Conservation (phyloP, 1,284 basidiomycete species). For the Malassezia psittaci region DNA sequence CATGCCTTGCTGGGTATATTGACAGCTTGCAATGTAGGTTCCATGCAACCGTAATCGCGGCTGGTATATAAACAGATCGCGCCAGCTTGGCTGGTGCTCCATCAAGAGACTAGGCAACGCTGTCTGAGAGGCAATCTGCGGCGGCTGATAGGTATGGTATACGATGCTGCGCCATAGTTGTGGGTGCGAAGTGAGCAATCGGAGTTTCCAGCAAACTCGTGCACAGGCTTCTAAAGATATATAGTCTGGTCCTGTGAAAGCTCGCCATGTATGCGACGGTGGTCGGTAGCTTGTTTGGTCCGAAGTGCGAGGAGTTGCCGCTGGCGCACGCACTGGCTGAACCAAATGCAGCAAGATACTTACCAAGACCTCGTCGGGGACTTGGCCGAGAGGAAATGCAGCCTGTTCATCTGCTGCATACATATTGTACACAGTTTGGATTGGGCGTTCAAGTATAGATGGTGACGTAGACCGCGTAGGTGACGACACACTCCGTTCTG, state of each 20-base stretch:
- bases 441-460: background rate
- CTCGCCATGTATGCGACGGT: slow-evolving; percentile 26
- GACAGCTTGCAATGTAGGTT: slow-evolving; percentile 41
- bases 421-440: background rate
- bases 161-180: slow-evolving; percentile 37
- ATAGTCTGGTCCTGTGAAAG: slow-evolving; percentile 36
- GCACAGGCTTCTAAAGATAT: slow-evolving; percentile 32
- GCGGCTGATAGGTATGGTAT: slow-evolving; percentile 29
- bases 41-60: slow-evolving; percentile 42
- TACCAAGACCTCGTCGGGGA: slow-evolving; percentile 40
- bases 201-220: slow-evolving; percentile 38
- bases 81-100: slow-evolving; percentile 29
- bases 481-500: no score
- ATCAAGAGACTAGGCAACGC: slow-evolving; percentile 16
- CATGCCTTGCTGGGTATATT: slow-evolving; percentile 38
- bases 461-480: background rate
- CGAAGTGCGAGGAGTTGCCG: background rate
- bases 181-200: slow-evolving; percentile 29
- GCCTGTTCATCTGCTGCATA: slow-evolving; percentile 25
- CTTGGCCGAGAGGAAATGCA: slow-evolving; percentile 19
- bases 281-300: slow-evolving; percentile 8
- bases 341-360: slow-evolving; percentile 24
- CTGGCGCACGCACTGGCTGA: background rate
- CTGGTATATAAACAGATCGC: slow-evolving; percentile 37
- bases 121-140: background rate